Evolutionary conservation across 768 basidiomycete genomes (phyloP).

Genomic region (Kwoniella heveanensis): DNA sequence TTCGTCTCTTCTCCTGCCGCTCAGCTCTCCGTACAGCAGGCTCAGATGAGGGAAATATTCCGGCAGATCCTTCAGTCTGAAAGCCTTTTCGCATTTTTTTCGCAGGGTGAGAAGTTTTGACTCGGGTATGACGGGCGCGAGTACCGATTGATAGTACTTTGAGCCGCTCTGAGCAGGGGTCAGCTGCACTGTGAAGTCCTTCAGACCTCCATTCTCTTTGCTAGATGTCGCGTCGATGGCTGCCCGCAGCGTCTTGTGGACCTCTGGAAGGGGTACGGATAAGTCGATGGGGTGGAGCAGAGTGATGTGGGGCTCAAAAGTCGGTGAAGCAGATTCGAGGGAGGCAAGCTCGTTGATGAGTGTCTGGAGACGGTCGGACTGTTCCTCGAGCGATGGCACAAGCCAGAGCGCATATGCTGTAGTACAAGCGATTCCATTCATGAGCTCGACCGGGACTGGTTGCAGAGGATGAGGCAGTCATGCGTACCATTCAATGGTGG

Average conservation of each 20-base stretch:
- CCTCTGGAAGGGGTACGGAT: constrained; percentile 5
- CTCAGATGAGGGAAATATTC: constrained; percentile 42
- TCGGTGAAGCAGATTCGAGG: constrained; percentile 15
- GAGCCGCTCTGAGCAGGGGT: constrained; percentile 28
- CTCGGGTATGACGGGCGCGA: constrained; percentile 23
- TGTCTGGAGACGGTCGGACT: constrained; percentile 1
- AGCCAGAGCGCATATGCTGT: constrained; percentile 36
- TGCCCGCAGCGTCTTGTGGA: constrained; percentile 6
- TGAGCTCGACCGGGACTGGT: background rate
- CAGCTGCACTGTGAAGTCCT: constrained; percentile 8
- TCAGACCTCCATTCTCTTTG: background rate
- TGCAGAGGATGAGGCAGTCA: background rate
- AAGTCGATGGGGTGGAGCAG: constrained; percentile 28
- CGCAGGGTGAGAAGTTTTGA: constrained; percentile 21
- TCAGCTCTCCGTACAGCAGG: constrained; percentile 40
- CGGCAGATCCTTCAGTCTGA: constrained; percentile 8
- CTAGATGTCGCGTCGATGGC: constrained; percentile 2
- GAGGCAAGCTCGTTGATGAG: constrained; percentile 27
- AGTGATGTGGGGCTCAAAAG: constrained; percentile 38
- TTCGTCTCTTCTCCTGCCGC: constrained; percentile 23
- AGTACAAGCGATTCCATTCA: background rate
- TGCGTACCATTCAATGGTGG: constrained; percentile 11
- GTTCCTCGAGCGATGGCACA: constrained; percentile 17
- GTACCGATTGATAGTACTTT: constrained; percentile 40
- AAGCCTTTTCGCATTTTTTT: constrained; percentile 18